Evolutionary conservation across 1,284 basidiomycete species (phyloP).

Genomic region (Sutorius eximius): DNA sequence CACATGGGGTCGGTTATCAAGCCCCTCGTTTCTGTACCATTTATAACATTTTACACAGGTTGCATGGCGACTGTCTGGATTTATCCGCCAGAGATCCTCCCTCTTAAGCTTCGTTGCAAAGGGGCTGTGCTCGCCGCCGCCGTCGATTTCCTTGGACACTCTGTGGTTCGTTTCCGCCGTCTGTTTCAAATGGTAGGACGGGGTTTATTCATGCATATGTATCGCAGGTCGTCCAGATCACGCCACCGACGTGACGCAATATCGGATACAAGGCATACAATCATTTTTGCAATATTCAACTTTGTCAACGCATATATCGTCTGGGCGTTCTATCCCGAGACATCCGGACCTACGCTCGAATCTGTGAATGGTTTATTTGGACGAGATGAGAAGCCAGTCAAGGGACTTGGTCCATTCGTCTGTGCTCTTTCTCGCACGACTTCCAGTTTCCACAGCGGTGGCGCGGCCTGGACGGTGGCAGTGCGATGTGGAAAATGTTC

Average conservation of each 20-base stretch:
- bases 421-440: slow-evolving; percentile 50
- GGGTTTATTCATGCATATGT: neutral
- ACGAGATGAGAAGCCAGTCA: neutral
- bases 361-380: slow-evolving; percentile 2
- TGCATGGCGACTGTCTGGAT: slow-evolving; percentile 21
- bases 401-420: slow-evolving; percentile 27
- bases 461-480: slow-evolving; percentile 52
- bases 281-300: slow-evolving; percentile 15
- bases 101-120: slow-evolving; percentile 16
- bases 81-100: slow-evolving; percentile 14
- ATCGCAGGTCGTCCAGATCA: slow-evolving; percentile 17
- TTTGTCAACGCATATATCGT: slow-evolving; percentile 16
- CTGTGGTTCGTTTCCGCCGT: slow-evolving; percentile 4
- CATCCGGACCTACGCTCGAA: slow-evolving; percentile 12
- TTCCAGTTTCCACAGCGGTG: slow-evolving; percentile 77
- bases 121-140: slow-evolving; percentile 14
- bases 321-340: slow-evolving; percentile 18
- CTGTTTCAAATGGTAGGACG: neutral
- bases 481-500: neutral
- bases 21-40: neutral
- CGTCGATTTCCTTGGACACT: slow-evolving; percentile 13
- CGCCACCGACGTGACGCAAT: slow-evolving; percentile 14
- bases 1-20: slow-evolving; percentile 8
- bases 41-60: slow-evolving; percentile 2
- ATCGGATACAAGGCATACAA: slow-evolving; percentile 19